These are phyloP conservation scores for Mortierella sp. DNA, from an alignment of 371 early-diverging fungal genomes.

Conservation along the genomic window DNA sequence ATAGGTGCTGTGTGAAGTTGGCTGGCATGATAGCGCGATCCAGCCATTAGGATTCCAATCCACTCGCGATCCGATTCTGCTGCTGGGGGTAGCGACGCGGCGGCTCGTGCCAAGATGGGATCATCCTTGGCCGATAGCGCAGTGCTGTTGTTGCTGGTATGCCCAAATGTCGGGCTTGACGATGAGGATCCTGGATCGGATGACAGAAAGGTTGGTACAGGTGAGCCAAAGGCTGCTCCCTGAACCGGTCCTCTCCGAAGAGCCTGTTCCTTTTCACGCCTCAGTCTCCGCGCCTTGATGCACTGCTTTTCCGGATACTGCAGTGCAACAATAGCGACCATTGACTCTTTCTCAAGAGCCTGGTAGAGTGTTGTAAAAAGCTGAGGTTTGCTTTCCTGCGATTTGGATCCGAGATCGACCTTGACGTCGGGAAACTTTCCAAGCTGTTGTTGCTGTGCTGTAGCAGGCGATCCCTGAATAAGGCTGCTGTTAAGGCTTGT, in stretches of 20 bases:
- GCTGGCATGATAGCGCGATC: constrained; percentile 32
- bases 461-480: background rate
- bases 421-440: constrained; percentile 5
- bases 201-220: background rate
- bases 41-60: constrained; percentile 44
- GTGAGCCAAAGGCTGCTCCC: background rate
- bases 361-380: constrained; percentile 40
- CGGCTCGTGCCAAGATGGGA: constrained; percentile 11
- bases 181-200: constrained; percentile 12
- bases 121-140: constrained; percentile 26
- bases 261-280: constrained; percentile 40
- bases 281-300: constrained; percentile 37
- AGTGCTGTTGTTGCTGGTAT: background rate
- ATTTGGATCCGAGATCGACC: constrained; percentile 9
- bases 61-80: constrained; percentile 47
- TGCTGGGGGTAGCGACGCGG: constrained; percentile 16
- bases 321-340: constrained; percentile 51
- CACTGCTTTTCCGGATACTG: constrained; percentile 50
- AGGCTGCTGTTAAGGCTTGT: constrained; percentile 13
- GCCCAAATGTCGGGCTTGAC: constrained; percentile 5
- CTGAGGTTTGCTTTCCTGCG: constrained; percentile 14
- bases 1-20: constrained; percentile 24
- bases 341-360: constrained; percentile 33
- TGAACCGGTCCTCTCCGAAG: background rate
- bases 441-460: background rate